Evolutionary conservation across 2,329 filamentous ascomycete genomes (phyloP), one percentile per base, ranked within the genome.

Genomic region (Gaeumannomyces sp.): DNA sequence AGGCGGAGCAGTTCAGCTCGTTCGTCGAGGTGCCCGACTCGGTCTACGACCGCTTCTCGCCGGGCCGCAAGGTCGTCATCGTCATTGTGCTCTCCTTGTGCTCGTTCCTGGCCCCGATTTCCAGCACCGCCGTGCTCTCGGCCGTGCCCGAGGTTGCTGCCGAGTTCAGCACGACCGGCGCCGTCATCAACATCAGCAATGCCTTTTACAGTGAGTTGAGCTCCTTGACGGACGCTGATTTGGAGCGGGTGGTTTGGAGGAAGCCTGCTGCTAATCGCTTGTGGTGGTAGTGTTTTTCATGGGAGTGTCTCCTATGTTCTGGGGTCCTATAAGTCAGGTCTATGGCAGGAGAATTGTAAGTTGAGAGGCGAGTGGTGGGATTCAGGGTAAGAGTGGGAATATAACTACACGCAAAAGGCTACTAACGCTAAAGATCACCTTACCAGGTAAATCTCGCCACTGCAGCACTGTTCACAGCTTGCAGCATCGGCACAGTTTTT

Each of bases 61-160:
- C 76, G 4, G 76, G 78, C 22, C 83, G 87, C 57, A 95, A 94
- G 75, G 72, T 81, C 3, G 71, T 86, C 67, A 90, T 94, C 63
- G 88, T 92, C 22, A 78, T 80, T 13, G 82, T 93, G 7, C 76
- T 93, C 63, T 88, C 89, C 0, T 91, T 89, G 72, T 92, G 89
- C 76, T 86, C 88, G 31, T 92, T 94, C 68, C 79, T 94, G 59
- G 87, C 91, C 1, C 91, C 91, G 0, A 84, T 90, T 35, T 86
- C 84, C 2, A 87, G 83, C 6, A 90, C 88, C 0, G 84, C 85
- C 1, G 85, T 90, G 56, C 74, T 90, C 38, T 80, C 87, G 1
- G 88, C 87, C 16, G 80, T 88, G 13, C 87, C 88, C 2, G 87
- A 91, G 72, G 85, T 91, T 6, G 87, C 86, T 5, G 74, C 72